phyloP scores from a whole-genome alignment of 2,329 filamentous ascomycete species.

The Chrysoporthe deuterocubensis region DNA sequence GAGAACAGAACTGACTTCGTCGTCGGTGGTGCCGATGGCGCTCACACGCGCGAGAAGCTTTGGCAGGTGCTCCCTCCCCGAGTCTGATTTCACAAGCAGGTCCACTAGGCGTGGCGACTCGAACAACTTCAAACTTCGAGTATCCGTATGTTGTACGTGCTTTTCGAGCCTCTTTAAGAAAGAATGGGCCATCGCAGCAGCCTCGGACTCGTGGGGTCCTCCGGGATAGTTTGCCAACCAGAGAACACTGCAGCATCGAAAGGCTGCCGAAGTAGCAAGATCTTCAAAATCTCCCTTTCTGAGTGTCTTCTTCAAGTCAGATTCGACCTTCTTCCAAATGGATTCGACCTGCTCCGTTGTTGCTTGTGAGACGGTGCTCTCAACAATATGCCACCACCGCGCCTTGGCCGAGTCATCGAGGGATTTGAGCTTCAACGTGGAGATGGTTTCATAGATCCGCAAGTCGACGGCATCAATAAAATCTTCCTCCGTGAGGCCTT shows the following conservation, averaged over 20 bases:
- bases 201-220: slow-evolving; percentile 34
- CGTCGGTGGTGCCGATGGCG: slow-evolving; percentile 2
- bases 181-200: slow-evolving; percentile 32
- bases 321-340: slow-evolving; percentile 35
- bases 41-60: slow-evolving; percentile 14
- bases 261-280: slow-evolving; percentile 36
- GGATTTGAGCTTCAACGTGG: slow-evolving; percentile 20
- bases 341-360: slow-evolving; percentile 32
- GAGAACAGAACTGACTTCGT: slow-evolving; percentile 4
- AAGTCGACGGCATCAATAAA: slow-evolving; percentile 47
- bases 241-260: slow-evolving; percentile 36
- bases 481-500: slow-evolving; percentile 47
- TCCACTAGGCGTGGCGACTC: slow-evolving; percentile 18
- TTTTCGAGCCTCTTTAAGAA: slow-evolving; percentile 36
- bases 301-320: slow-evolving; percentile 32
- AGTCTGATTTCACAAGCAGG: slow-evolving; percentile 14
- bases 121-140: slow-evolving; percentile 15
- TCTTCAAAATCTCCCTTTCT: slow-evolving; percentile 30
- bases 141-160: slow-evolving; percentile 13
- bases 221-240: slow-evolving; percentile 37
- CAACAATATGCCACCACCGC: slow-evolving; percentile 34
- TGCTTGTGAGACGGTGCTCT: slow-evolving; percentile 35
- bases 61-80: slow-evolving; percentile 18
- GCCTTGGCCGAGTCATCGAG: slow-evolving; percentile 16
- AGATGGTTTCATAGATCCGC: slow-evolving; percentile 43